Percentiles rank a stretch among this genome's conserved stretches.
These are phyloP conservation scores for Deinandra increscens DNA, from an alignment of 129 eudicot genomes.

Conservation along the genomic window DNA sequence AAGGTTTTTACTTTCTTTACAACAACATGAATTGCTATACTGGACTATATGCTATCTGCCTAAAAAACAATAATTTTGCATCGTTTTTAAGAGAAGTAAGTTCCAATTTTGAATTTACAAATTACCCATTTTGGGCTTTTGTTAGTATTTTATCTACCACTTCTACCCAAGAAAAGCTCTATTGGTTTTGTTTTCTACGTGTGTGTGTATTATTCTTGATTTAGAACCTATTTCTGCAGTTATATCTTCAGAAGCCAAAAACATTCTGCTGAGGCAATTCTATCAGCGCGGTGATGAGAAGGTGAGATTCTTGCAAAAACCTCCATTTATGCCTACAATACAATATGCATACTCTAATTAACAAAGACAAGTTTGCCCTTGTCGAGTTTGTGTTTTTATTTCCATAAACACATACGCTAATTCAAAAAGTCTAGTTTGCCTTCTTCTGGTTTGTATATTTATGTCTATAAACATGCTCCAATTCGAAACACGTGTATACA, in stretches of 20 bases:
- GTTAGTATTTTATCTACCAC: too few species aligned
- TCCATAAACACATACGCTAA: not conserved
- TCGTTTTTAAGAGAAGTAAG: not conserved
- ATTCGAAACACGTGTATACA: not conserved
- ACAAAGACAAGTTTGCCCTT: not conserved
- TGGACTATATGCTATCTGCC: not conserved
- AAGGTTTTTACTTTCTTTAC: not conserved
- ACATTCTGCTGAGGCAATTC: slow-evolving; percentile 71
- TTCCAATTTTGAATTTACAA: not conserved
- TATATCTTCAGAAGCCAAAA: slow-evolving; percentile 58
- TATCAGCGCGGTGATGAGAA: slow-evolving; percentile 70
- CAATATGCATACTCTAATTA: not conserved
- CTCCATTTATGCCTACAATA: slow-evolving; percentile 1
- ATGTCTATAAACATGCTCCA: not conserved
- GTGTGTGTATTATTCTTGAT: not conserved
- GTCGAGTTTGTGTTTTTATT: not conserved
- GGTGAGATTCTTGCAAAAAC: slow-evolving; percentile 34
- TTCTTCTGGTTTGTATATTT: not conserved
- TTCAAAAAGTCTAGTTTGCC: slow-evolving; percentile 8
- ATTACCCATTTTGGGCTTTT: too few species aligned
- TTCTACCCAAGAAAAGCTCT: not conserved
- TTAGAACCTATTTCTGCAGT: slow-evolving; percentile 40
- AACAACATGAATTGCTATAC: not conserved
- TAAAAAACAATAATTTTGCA: slow-evolving; percentile 1
- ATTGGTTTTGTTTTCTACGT: not conserved